Evolutionary conservation across 306 rosid species (phyloP), one percentile per base, ranked within the genome.

Genomic region (Abrus precatorius): DNA sequence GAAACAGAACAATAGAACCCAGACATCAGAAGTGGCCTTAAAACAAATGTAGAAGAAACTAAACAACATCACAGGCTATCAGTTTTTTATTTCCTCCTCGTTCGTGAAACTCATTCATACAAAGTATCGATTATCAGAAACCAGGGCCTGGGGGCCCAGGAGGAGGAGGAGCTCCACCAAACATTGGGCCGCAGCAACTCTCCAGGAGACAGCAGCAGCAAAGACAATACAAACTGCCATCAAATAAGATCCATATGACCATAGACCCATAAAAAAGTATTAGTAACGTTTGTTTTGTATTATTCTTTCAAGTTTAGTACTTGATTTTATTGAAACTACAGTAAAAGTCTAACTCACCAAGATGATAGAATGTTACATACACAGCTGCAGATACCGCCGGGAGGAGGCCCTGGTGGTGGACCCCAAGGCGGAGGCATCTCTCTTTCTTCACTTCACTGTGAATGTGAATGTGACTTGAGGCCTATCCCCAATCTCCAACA

Each of bases 121-220:
- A 43, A 44, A 59, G 7, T 6, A 36, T 63, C 11, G 4, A n/a
- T 33, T 1, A 81, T 88, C 79, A 85, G 78, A 82, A 82, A 10
- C 83, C 78, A n/a, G 86, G 89, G 6, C 84, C 77, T 0, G 44
- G 67, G 0, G 67, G 67, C 44, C 44, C 68, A 20, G 50, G 49
- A 3, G 75, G 80, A 20, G 76, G 74, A 1, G 86, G 86, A 20
- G 20, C 20, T 11, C 92, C 86, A 28, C 88, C 86, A 75, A 89
- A 87, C 63, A 84, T 0, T 27, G 92, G 91, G 43, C 89, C 89
- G 50, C 89, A 87, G 63, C 90, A 88, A 38, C 78, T 72, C 88
- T 88, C 92, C 7, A 89, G 30, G 43, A 76, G 38, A 81, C 94
- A 88, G 81, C 94, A 90, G 82, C 94, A 90, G 83, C 91, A 88